phyloP scores from a whole-genome alignment of 2,329 filamentous ascomycete genomes.

The Nothophaeocryptopus gaeumannii region DNA sequence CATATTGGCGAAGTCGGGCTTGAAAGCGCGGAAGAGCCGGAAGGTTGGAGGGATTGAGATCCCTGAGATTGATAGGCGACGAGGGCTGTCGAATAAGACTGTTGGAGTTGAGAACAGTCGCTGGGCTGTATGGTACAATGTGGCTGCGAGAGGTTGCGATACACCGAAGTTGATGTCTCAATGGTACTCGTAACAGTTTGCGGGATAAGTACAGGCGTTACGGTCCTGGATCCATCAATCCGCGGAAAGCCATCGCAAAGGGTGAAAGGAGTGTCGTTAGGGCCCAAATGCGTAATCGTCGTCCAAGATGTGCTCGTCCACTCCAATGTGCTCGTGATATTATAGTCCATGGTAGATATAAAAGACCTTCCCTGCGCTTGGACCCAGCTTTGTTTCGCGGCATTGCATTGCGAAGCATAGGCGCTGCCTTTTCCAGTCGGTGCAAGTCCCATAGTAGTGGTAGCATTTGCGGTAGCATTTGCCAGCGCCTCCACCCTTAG shows the following conservation, averaged over 20 bases:
- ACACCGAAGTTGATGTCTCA: slow-evolving; percentile 3
- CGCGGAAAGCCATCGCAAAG: slow-evolving; percentile 27
- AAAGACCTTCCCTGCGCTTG: slow-evolving; percentile 3
- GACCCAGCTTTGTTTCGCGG: slow-evolving; percentile 10
- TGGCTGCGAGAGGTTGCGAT: slow-evolving; percentile 7
- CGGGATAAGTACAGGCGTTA: not conserved
- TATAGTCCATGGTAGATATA: slow-evolving; percentile 4
- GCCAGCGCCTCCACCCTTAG: too few relatives aligned
- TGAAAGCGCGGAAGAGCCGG: too few relatives aligned
- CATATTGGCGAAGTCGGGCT: slow-evolving; percentile 10
- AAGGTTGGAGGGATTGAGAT: too few relatives aligned
- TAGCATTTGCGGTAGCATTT: too few relatives aligned
- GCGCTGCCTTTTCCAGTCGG: slow-evolving; percentile 5
- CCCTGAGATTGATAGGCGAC: not conserved
- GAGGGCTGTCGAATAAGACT: not conserved
- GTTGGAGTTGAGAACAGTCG: slow-evolving; percentile 10
- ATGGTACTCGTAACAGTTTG: not conserved
- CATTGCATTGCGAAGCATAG: slow-evolving; percentile 11
- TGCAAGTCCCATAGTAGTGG: too few relatives aligned
- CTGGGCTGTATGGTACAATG: slow-evolving; percentile 20
- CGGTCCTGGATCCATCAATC: slow-evolving; percentile 13
- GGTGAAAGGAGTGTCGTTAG: slow-evolving; percentile 13
- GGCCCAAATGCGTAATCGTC: slow-evolving; percentile 8
- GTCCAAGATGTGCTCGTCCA: slow-evolving; percentile 1
- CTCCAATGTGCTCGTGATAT: not conserved